These are phyloP conservation scores for Aspergillus pseudoterreus DNA, from an alignment of 2,329 filamentous ascomycete genomes.

Conservation along the genomic window DNA sequence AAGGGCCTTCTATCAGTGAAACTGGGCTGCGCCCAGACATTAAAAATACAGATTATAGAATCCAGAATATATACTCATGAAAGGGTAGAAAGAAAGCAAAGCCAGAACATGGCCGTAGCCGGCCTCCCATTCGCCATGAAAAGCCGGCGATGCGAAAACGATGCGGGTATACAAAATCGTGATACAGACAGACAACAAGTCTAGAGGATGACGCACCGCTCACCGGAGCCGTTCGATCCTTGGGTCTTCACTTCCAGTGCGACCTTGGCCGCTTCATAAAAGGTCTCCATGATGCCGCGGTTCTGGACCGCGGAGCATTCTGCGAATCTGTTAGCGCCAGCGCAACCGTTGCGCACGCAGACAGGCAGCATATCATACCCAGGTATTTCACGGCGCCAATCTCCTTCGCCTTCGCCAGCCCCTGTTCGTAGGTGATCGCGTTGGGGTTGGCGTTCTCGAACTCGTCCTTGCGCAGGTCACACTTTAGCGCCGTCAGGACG, in stretches of 20 bases:
- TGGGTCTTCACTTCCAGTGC: conserved; percentile 59
- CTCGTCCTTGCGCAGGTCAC: conserved; percentile 83
- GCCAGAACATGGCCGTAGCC: background rate
- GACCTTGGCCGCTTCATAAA: conserved; percentile 94
- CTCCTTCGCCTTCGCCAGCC: conserved; percentile 82
- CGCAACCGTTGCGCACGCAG: background rate
- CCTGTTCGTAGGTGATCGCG: conserved; percentile 81
- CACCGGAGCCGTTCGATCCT: conserved; percentile 28
- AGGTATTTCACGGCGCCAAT: conserved; percentile 93
- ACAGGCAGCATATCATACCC: conserved; percentile 45
- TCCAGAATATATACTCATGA: conserved; percentile 13
- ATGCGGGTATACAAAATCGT: conserved; percentile 13
- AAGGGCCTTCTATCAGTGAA: background rate
- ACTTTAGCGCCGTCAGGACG: conserved; percentile 93
- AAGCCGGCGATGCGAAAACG: background rate
- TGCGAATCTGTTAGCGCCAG: conserved; percentile 26
- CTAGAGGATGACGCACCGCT: conserved; percentile 36
- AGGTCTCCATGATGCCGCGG: conserved; percentile 95
- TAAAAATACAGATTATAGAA: conserved; percentile 11
- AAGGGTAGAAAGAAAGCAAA: conserved; percentile 1
- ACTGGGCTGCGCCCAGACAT: conserved; percentile 5
- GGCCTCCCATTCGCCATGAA: background rate
- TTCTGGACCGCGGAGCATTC: conserved; percentile 99
- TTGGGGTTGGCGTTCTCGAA: conserved; percentile 63
- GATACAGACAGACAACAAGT: conserved; percentile 5